Conservation (phyloP, 805 yeast genomes). For the Metschnikowia vanudenii region DNA sequence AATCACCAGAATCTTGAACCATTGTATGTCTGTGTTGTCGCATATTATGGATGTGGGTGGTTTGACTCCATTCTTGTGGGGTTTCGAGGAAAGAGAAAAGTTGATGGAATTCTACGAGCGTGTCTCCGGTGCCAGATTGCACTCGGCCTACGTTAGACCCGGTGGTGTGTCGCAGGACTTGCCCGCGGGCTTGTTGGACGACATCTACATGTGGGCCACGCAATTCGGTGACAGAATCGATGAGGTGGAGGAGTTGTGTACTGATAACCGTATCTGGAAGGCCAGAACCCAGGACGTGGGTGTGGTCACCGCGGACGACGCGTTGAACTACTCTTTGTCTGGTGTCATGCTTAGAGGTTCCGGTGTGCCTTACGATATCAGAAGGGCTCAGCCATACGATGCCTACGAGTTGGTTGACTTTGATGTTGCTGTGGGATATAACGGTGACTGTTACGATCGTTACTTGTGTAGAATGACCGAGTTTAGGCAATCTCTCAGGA, state of each 20-base stretch:
- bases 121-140: slow-evolving; percentile 87
- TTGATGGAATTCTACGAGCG: slow-evolving; percentile 90
- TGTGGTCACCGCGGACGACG: slow-evolving; percentile 80
- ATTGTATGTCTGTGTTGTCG: slow-evolving; percentile 79
- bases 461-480: slow-evolving; percentile 87
- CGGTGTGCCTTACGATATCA: slow-evolving; percentile 82
- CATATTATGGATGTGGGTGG: slow-evolving; percentile 97
- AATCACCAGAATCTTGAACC: slow-evolving; percentile 79
- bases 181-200: slow-evolving; percentile 83
- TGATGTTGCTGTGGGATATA: slow-evolving; percentile 80
- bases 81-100: slow-evolving; percentile 90
- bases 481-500: slow-evolving; percentile 86
- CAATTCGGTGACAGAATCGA: slow-evolving; percentile 92
- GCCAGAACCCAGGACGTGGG: slow-evolving; percentile 83
- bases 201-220: slow-evolving; percentile 94
- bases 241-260: slow-evolving; percentile 84
- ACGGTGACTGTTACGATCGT: slow-evolving; percentile 91
- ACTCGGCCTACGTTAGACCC: slow-evolving; percentile 84
- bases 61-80: slow-evolving; percentile 90
- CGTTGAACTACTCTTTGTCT: slow-evolving; percentile 71
- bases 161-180: slow-evolving; percentile 90
- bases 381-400: slow-evolving; percentile 86
- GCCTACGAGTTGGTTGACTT: slow-evolving; percentile 85
- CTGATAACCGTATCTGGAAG: slow-evolving; percentile 92
- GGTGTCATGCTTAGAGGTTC: slow-evolving; percentile 93